Base-by-base conservation (phyloP, 139 green algal genomes). In the Coelastrella sp. region DNA sequence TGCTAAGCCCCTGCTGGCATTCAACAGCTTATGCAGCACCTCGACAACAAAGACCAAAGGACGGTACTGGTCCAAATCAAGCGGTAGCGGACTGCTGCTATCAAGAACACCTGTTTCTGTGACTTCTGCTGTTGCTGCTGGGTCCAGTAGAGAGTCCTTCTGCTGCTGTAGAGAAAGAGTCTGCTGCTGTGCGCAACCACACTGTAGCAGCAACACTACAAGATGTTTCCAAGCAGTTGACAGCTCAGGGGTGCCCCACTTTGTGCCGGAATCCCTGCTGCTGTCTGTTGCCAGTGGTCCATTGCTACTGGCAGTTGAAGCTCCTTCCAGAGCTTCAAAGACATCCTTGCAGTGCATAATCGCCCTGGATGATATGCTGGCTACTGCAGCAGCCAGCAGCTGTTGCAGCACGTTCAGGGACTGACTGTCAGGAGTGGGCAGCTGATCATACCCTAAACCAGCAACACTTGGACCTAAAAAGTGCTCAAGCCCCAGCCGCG, bases 321-420 rank as follows among this genome's bases (percentile, higher is more conserved):
- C 62, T 19, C 72, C 72, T 27, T 34, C 75, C 7, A 82, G 35
- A 17, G 53, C 75, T 32, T 69, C 75, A 57, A 82, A 71, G 7
- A 82, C 75, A 30, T 82, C 75, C 11, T 69, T 69, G 53, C 51
- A 59, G 53, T 72, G 75, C 75, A 82, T 82, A 6, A 63, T 63
- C 1, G 75, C 75, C 0, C 53, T 53, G 21, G 51, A 25, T 8
- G 35, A 35, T 25, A 82, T 19, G 32, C 75, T 63, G 6, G 53
- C 75, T 30, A 35, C 51, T 41, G 75, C 75, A 59, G 75, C 75
- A 37, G 34, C 75, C 51, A 82, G 53, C 35, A 82, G 40, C 51
- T 71, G 75, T 53, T 71, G 35, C 37, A 82, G 23, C 53, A 82
- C 75, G 2, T 8, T 17, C 75, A 82, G 2, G 2, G 25, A 35